These are phyloP conservation scores for Sporobolomyces phaffii DNA, from an alignment of 768 basidiomycete species.

Conservation along the genomic window DNA sequence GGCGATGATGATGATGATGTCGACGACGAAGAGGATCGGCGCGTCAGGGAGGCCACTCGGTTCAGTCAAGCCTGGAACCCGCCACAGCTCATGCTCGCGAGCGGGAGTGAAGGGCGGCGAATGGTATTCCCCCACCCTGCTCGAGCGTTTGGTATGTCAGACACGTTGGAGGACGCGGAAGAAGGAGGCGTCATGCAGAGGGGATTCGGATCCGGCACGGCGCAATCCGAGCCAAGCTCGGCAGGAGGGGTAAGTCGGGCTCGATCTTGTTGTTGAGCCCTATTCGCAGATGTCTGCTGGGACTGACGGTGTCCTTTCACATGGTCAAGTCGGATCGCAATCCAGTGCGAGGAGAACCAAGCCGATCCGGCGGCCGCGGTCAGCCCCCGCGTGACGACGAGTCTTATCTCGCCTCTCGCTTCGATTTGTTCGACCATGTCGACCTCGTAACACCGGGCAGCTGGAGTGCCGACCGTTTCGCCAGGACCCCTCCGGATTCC, in stretches of 20 bases:
- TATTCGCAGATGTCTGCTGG: no score
- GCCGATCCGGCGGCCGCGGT: no score
- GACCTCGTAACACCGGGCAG: no score
- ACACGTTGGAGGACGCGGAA: neutral
- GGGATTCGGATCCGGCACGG: neutral
- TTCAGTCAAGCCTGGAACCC: neutral
- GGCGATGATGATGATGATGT: conserved; percentile 6
- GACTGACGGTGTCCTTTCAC: no score
- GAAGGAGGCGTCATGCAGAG: neutral
- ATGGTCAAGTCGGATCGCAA: no score
- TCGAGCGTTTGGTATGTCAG: neutral
- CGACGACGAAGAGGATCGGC: conserved; percentile 5
- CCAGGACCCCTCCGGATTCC: no score
- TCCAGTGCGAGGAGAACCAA: no score
- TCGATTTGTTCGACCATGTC: no score
- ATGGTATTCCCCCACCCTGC: conserved; percentile 23
- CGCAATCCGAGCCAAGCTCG: neutral
- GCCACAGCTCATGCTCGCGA: conserved; percentile 17
- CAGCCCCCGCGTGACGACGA: no score
- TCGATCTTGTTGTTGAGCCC: no score
- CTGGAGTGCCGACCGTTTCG: no score
- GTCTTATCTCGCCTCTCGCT: no score
- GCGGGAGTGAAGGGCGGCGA: conserved; percentile 24
- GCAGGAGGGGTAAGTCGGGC: neutral
- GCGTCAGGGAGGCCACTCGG: neutral